Percentiles rank a stretch among this genome's conserved stretches.
Evolutionary conservation across 2,329 filamentous ascomycete species (phyloP).

Genomic region (Paecilomyces sp.): DNA sequence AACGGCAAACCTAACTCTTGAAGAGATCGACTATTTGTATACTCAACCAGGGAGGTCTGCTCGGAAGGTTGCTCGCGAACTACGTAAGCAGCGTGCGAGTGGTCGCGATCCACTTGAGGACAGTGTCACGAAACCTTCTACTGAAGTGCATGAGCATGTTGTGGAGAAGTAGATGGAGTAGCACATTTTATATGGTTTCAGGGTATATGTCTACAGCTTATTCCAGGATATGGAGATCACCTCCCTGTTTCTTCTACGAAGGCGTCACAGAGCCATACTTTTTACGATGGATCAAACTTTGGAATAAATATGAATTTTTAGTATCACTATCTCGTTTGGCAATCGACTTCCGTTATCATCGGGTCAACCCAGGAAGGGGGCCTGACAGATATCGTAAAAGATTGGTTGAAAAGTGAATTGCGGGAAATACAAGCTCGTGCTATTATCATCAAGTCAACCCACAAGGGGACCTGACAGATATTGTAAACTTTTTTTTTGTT

Average conservation of each 20-base stretch:
- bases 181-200: background rate
- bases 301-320: background rate
- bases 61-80: background rate
- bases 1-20: conserved; percentile 36
- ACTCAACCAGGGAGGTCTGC: background rate
- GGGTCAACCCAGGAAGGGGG: background rate
- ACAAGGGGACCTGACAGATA: background rate
- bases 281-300: background rate
- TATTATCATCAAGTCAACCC: background rate
- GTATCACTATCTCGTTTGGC: background rate
- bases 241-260: background rate
- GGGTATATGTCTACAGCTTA: background rate
- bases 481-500: background rate
- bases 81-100: background rate
- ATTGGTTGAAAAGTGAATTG: background rate
- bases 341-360: background rate
- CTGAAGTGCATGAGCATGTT: background rate
- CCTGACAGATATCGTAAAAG: background rate
- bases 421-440: background rate
- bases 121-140: background rate
- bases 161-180: background rate
- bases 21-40: conserved; percentile 38
- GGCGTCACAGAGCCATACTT: background rate
- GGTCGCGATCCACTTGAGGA: background rate
- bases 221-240: background rate